These are phyloP conservation scores for Colletotrichum sp. DNA, from an alignment of 2,329 filamentous ascomycete genomes.

Conservation along the genomic window DNA sequence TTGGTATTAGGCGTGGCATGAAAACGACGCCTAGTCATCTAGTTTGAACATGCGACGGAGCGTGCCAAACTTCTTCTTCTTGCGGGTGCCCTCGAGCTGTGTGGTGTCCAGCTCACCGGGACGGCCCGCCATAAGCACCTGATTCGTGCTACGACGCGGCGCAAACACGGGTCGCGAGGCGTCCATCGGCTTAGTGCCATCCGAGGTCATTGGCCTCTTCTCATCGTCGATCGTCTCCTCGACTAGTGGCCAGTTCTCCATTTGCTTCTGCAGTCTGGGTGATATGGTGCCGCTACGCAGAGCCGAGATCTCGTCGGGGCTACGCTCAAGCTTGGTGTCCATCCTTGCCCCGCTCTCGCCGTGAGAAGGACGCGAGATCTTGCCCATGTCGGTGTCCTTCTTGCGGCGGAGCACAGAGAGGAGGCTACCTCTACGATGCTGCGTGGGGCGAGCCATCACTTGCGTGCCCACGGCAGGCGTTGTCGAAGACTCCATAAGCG, in stretches of 20 bases:
- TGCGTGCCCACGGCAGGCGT: conserved; percentile 24
- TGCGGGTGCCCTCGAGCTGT: conserved; percentile 19
- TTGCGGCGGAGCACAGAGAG: conserved; percentile 70
- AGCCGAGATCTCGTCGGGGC: conserved; percentile 54
- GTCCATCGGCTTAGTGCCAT: conserved; percentile 24
- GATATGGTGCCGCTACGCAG: conserved; percentile 41
- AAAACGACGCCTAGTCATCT: conserved; percentile 41
- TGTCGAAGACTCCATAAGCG: conserved; percentile 27
- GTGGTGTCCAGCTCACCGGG: conserved; percentile 4
- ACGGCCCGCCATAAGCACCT: conserved; percentile 14
- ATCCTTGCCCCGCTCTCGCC: conserved; percentile 64
- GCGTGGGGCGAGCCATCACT: conserved; percentile 28
- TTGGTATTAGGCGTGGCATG: background rate
- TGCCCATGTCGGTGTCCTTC: conserved; percentile 56
- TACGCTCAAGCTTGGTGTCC: conserved; percentile 67
- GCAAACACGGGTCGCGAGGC: conserved; percentile 32
- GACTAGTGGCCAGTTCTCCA: conserved; percentile 55
- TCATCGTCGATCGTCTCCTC: conserved; percentile 27
- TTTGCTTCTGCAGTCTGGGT: conserved; percentile 25
- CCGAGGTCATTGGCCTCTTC: conserved; percentile 39
- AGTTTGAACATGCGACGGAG: conserved; percentile 69
- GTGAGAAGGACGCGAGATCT: conserved; percentile 57
- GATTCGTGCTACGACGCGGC: conserved; percentile 42
- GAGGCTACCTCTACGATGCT: conserved; percentile 52
- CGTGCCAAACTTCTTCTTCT: conserved; percentile 69